A percentile compares a stretch with the other conserved stretches of the same genome.
These are phyloP conservation scores for Cyclocybe aegerita DNA, from an alignment of 768 basidiomycete genomes.

Conservation along the genomic window DNA sequence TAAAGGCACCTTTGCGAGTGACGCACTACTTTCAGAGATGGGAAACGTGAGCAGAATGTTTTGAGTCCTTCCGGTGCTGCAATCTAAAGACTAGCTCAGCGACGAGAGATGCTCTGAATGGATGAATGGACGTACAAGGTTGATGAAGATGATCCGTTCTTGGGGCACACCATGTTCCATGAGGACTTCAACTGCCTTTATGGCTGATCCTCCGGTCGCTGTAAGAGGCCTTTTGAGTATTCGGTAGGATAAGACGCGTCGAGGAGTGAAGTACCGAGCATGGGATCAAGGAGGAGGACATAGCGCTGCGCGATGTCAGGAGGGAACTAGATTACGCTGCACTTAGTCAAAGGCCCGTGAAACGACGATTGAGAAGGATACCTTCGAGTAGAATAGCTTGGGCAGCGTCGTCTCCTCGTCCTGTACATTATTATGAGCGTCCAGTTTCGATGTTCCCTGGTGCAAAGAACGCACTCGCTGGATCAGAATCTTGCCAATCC, in stretches of 20 bases:
- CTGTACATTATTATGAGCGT: constrained; percentile 34
- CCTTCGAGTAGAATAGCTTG: constrained; percentile 91
- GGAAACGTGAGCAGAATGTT: constrained; percentile 75
- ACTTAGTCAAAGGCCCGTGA: not conserved
- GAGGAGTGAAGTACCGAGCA: constrained; percentile 70
- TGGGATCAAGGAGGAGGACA: constrained; percentile 93
- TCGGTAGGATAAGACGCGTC: not conserved
- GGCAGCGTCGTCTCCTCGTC: constrained; percentile 94
- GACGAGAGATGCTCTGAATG: not conserved
- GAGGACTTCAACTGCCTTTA: constrained; percentile 95
- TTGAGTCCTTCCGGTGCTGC: constrained; percentile 88
- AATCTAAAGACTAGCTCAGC: constrained; percentile 52
- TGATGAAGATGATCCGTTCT: constrained; percentile 93
- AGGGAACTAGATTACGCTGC: constrained; percentile 60
- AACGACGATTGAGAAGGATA: constrained; percentile 18
- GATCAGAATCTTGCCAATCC: constrained; percentile 98
- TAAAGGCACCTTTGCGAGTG: not conserved
- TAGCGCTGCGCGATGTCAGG: constrained; percentile 91
- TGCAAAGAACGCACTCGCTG: constrained; percentile 66
- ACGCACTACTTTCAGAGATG: constrained; percentile 75
- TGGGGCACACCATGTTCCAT: constrained; percentile 91
- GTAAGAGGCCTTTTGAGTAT: not conserved
- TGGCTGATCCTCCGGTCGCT: constrained; percentile 97
- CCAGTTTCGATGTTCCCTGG: too few relatives aligned
- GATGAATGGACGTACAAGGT: constrained; percentile 58